Evolutionary conservation across 106 monocot species (phyloP), one percentile per base, ranked within the genome.

Genomic region (Dendrobium chrysotoxum): DNA sequence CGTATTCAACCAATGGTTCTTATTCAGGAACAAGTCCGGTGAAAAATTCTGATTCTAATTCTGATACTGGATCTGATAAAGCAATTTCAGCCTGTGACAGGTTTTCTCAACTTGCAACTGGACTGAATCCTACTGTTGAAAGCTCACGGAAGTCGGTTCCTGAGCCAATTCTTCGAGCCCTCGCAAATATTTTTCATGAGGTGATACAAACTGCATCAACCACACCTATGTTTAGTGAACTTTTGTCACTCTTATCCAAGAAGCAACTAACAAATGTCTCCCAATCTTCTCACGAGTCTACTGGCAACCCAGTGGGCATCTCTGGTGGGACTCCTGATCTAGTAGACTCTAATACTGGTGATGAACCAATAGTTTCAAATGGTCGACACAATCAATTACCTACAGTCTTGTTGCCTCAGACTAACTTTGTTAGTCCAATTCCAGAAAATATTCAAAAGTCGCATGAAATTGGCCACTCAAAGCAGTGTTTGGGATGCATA

Each of bases 101-200:
- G 7, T 83, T 73, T 39, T 17, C 40, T 39, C 38, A 40, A 68
- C 30, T 72, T 25, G 61, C 83, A 75, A 50, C 26, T 72, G 71
- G 44, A 31, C 45, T 85, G 2, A 76, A 31, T 28, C 81, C 75
- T 71, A 20, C 79, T 81, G 26, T 92, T 67, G 40, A 80, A 83
- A 93, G 90, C 80, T 78, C 84, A 20, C 68, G 86, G 35, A 92
- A 89, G 75, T 83, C 85, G 13, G 85, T 72, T 38, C 68, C 50
- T 7, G 82, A 77, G 13, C 82, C 82, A 26, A 23, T 83, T 20
- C 40, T 25, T 25, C 42, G 71, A 5, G 31, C 26, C 7, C 18
- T 83, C 68, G 66, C 86, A 65, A 90, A 81, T 54, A 13, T 87
- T 64, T 85, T 84, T 54, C 55, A 90, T 78, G 90, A 92, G 79